Base-by-base conservation (phyloP, 805 yeast species). In the Candida piceae region DNA sequence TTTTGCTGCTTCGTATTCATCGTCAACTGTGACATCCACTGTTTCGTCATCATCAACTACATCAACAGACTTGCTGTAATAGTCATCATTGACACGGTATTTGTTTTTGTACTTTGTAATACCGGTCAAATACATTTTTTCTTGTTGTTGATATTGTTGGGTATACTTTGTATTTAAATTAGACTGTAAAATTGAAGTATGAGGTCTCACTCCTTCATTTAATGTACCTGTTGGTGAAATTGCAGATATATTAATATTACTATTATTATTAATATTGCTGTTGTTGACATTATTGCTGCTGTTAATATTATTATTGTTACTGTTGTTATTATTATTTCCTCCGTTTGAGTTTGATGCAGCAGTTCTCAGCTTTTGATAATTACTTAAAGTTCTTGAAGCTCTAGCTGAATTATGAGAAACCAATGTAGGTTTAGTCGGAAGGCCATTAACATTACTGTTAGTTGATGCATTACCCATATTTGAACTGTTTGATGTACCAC, bases 131-230 rank as follows among this genome's bases (percentile, higher is more conserved):
- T 75, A 75, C 29, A 71, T 65, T 47, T 64, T 66, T 49, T 75
- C 80, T 47, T 74, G 80, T 25, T 73, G 75, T 34, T 69, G 61
- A 51, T 73, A 75, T 44, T 66, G 69, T 36, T 62, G 62, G 5
- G 60, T 58, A 34, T 52, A 48, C 35, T 54, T 61, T 2, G 60
- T 51, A 21, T 58, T 55, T 23, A 61, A 39, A 31, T 62, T 61
- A 16, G 55, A 49, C 18, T 53, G 49, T 29, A 62, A 42, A 13
- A 61, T 54, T 2, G 60, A 49, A 7, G 52, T 41, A 35, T 57
- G 62, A 3, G 59, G 58, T 31, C 57, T 43, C 7, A 42, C 50
- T 18, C 42, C 48, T 16, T 39, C 56, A 19, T 19, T 31, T 7
- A 33, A 29, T 8, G 34, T 16, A n/a, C n/a, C n/a, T n/a, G n/a